Base-by-base conservation (phyloP, 805 yeast genomes). In the Candida arabinofermentans region DNA sequence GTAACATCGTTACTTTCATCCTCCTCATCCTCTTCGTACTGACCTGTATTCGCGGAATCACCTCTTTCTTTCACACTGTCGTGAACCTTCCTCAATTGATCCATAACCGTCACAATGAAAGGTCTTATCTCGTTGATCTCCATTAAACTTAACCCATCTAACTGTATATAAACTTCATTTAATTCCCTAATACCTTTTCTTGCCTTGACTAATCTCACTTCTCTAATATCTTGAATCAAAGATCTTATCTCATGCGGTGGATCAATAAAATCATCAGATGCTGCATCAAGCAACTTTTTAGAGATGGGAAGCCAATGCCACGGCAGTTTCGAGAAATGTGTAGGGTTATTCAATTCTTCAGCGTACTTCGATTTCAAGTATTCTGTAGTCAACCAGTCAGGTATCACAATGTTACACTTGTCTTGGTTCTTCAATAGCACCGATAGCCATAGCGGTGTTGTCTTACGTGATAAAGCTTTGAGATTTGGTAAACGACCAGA, bases 61-160 rank as follows among this genome's bases (percentile, higher is more conserved):
- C 42, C 32, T 23, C 40, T 48, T 23, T 37, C 44, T 17, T 49
- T 44, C 2, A 51, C 48, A 34, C 58, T 51, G 21, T 70, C 76
- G 31, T 73, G 72, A 26, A 88, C 57, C 40, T 71, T 69, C 36
- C 86, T 71, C 46, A 93, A 64, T 50, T 82, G 83, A 44, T 81
- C 81, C 98, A 93, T 91, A 1, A 86, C 83, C 12, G 69, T 67
- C n/a, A 79, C 68, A 26, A 89, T 79, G 55, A 88, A 85, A 2
- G 96, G 95, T 48, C 96, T 67, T 39, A 90, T 66, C 58, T 88
- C 96, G 59, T 89, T 90, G 47, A 93, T 82, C 60, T 91, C 99
- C 72, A 89, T 59, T 30, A 83, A 59, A 2, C 95, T 85, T 40
- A 93, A 61, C 17, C 93, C 88, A 51, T 89, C 91, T 60, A 91